Base-by-base conservation (phyloP, 805 yeast genomes). In the Millerozyma acaciae region DNA sequence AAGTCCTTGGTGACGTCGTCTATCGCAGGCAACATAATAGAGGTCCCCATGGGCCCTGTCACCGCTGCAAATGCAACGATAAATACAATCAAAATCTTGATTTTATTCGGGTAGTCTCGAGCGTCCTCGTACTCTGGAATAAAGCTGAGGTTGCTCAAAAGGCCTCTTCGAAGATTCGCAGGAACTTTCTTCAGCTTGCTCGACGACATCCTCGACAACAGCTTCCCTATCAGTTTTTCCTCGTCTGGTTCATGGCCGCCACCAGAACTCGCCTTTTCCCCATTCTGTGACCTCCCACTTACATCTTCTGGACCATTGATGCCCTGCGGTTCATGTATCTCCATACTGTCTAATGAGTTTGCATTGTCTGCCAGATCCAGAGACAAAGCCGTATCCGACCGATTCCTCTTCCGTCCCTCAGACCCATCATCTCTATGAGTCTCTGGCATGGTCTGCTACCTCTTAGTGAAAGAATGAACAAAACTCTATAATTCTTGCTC, bases 31-130 rank as follows among this genome's bases (percentile, higher is more conserved):
- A 83, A 72, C 48, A 86, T 67, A 32, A 86, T 84, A 0, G 93
- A 80, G 1, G 93, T 80, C 8, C 93, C 95, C 93, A 86, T 83
- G 5, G 96, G 95, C 1, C 95, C 95, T 34, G 83, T 72, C 51
- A 82, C 61, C 1, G 89, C 83, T 5, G 89, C 88, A 37, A 74
- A 60, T 0, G 90, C 89, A 30, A 85, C 76, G 10, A 84, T 62
- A 21, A 73, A 61, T 0, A 84, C 83, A 27, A 86, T 64, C n/a
- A 68, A 34, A 31, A 57, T 48, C 48, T 85, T 84, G 34, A 69
- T 49, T 2, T 39, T 38, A 1, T 44, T 37, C 4, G 87, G 79
- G 45, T 80, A 76, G 10, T 73, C 74, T 36, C 87, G 59, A 1
- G 95, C 80, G 48, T 86, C 86, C 28, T 73, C 73, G 47, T 78